These are phyloP conservation scores for Ormosia emarginata DNA, from an alignment of 306 rosid species.

Conservation along the genomic window DNA sequence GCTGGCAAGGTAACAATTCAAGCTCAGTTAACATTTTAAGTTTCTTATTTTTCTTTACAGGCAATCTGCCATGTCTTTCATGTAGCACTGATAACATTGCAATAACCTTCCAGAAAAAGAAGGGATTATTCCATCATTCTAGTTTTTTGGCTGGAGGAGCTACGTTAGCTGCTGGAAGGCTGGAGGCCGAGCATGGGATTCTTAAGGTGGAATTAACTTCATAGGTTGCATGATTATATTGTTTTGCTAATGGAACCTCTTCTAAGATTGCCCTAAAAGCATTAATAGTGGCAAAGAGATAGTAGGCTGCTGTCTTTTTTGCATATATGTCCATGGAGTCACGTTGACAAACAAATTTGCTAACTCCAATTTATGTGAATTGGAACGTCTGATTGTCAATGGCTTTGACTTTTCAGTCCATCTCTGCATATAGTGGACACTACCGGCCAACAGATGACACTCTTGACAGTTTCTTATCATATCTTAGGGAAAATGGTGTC, in stretches of 20 bases:
- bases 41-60: neutral
- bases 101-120: slow-evolving; percentile 50
- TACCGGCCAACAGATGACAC: slow-evolving; percentile 86
- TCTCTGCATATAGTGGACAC: slow-evolving; percentile 96
- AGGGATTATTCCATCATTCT: slow-evolving; percentile 70
- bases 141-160: slow-evolving; percentile 80
- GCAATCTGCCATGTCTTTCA: neutral
- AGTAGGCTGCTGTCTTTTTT: neutral
- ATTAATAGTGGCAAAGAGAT: neutral
- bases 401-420: slow-evolving; percentile 55
- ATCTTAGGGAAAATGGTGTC: slow-evolving; percentile 76
- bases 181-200: slow-evolving; percentile 61
- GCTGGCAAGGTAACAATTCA: slow-evolving; percentile 71
- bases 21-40: neutral
- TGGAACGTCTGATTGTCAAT: slow-evolving; percentile 24
- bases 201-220: slow-evolving; percentile 56
- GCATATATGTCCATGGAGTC: neutral
- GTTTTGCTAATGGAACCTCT: neutral
- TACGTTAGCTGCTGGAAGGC: slow-evolving; percentile 89
- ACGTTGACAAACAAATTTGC: neutral
- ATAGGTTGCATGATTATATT: neutral
- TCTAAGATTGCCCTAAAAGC: neutral
- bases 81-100: neutral
- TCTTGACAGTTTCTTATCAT: slow-evolving; percentile 55
- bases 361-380: neutral